These are phyloP conservation scores for Jamesozyma rosinii DNA, from an alignment of 805 yeast genomes.

Conservation along the genomic window DNA sequence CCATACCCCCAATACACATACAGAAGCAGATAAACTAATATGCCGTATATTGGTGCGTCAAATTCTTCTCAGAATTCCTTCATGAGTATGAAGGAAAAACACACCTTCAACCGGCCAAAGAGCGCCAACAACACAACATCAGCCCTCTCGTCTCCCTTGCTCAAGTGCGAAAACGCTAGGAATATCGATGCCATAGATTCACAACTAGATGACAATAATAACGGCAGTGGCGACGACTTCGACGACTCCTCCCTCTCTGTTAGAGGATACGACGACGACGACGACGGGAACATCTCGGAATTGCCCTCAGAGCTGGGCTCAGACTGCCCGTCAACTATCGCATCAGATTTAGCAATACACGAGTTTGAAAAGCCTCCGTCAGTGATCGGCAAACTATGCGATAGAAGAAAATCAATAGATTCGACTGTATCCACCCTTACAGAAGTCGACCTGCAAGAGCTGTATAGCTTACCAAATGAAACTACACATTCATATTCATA, in stretches of 20 bases:
- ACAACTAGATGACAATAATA: not conserved
- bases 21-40: conserved; percentile 3
- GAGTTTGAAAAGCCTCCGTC: not conserved
- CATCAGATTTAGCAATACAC: not conserved
- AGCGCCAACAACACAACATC: not conserved
- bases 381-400: not conserved
- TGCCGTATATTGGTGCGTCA: conserved; percentile 31
- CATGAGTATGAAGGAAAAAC: conserved; percentile 22
- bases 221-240: not conserved
- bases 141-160: not conserved
- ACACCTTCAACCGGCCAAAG: conserved; percentile 10
- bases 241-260: not conserved
- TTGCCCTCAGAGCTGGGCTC: not conserved
- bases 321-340: not conserved
- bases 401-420: conserved; percentile 9
- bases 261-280: not conserved
- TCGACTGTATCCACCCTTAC: conserved; percentile 9
- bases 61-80: conserved; percentile 21
- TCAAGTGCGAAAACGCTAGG: no score
- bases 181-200: not conserved
- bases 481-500: conserved; percentile 81
- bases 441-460: conserved; percentile 33
- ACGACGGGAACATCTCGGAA: not conserved
- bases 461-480: conserved; percentile 61
- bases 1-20: not conserved